Percentiles rank a stretch among this genome's conserved stretches.
Evolutionary conservation across 192 early-diverging fungal genomes (phyloP).

Genomic region (Pecoramyces ruminantium): DNA sequence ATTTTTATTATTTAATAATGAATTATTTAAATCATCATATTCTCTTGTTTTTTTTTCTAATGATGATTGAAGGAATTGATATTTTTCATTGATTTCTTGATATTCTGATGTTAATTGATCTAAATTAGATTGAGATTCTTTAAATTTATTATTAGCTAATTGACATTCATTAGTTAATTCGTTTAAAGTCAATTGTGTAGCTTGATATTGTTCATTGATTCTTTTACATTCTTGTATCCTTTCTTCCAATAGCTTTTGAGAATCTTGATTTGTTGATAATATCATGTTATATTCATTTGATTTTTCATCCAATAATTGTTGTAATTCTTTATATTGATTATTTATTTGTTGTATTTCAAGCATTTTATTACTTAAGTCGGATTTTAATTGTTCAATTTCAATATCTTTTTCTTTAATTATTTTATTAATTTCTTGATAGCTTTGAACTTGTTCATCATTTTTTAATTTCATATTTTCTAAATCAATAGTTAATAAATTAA

Average conservation of each 20-base stretch:
- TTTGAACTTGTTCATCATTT: not conserved
- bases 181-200: not conserved
- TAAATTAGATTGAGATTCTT: not conserved
- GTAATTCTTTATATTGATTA: not conserved
- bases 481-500: not conserved
- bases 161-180: not conserved
- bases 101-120: not conserved
- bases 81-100: not conserved
- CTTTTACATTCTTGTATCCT: not conserved
- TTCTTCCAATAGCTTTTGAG: not conserved
- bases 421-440: not conserved
- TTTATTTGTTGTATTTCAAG: not conserved
- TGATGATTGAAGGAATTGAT: not conserved
- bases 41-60: not conserved
- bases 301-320: not conserved
- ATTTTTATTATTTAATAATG: not conserved
- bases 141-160: not conserved
- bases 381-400: not conserved
- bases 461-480: not conserved
- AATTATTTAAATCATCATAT: not conserved
- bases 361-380: not conserved
- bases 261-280: not conserved
- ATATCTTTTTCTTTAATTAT: not conserved
- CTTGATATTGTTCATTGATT: not conserved
- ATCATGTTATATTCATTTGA: not conserved